phyloP scores from a whole-genome alignment of 345 rosid genomes.

The Diplotaxis tenuifolia region DNA sequence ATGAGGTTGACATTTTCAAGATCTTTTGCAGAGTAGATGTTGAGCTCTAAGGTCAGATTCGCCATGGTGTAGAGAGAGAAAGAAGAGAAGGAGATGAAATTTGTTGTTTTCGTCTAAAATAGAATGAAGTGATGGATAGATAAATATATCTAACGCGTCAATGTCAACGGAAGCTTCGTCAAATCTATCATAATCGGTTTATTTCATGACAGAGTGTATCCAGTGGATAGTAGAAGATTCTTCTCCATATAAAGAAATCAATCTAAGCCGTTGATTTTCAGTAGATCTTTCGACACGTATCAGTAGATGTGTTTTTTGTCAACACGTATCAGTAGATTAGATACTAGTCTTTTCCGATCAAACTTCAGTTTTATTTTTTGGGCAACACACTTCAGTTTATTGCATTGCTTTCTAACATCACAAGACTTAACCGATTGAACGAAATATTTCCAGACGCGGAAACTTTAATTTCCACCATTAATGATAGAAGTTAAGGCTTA shows the following conservation, averaged over 20 bases:
- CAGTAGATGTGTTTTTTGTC: too few species aligned
- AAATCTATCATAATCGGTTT: neutral
- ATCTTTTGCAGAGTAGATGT: conserved; percentile 61
- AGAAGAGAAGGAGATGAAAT: conserved; percentile 1
- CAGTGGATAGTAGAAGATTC: conserved; percentile 25
- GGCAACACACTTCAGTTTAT: neutral
- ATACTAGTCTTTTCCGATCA: neutral
- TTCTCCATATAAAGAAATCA: neutral
- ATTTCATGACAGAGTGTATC: conserved; percentile 14
- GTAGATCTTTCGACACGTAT: conserved; percentile 2
- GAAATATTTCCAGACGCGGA: neutral
- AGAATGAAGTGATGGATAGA: neutral
- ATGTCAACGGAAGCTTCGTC: neutral
- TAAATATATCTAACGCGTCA: neutral
- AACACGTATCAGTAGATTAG: neutral
- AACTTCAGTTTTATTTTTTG: too few species aligned
- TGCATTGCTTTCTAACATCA: neutral
- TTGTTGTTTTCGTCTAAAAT: conserved; percentile 9
- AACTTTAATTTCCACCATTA: neutral
- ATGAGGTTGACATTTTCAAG: conserved; percentile 66
- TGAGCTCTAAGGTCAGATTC: conserved; percentile 55
- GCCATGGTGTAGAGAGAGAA: conserved; percentile 46
- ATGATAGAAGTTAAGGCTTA: neutral
- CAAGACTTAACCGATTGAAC: neutral
- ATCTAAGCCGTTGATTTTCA: conserved; percentile 15